A percentile compares a stretch with the other conserved stretches of the same genome.
Conservation (phyloP, 345 rosid species). For the Populus nigra region DNA sequence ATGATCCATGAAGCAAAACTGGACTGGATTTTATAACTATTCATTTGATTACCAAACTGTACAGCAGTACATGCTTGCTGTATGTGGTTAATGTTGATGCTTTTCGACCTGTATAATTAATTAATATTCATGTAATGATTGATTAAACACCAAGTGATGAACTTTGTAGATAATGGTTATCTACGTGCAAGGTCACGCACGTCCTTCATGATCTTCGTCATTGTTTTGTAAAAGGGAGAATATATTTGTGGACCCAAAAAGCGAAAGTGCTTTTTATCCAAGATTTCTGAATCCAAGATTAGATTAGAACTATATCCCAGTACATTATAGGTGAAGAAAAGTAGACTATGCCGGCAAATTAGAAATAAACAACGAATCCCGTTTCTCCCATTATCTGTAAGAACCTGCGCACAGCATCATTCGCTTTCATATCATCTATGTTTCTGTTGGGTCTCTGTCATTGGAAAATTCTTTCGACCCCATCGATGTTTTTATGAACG, state of each 20-base stretch:
- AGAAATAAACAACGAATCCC: neutral
- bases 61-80: too few relatives aligned
- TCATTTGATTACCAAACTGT: too few relatives aligned
- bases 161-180: too few relatives aligned
- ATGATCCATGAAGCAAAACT: too few relatives aligned
- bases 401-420: too few relatives aligned
- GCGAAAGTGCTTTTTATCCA: conserved; percentile 17
- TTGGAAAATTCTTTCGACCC: neutral
- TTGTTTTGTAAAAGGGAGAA: too few relatives aligned
- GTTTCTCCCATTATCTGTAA: neutral
- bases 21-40: too few relatives aligned
- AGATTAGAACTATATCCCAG: neutral
- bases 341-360: neutral
- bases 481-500: neutral
- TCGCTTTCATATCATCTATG: neutral
- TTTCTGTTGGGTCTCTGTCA: neutral
- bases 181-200: neutral
- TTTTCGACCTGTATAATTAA: too few relatives aligned
- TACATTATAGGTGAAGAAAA: neutral
- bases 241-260: conserved; percentile 13
- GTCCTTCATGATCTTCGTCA: neutral
- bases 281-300: neutral
- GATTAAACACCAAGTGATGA: neutral
- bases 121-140: neutral
- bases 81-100: too few relatives aligned